These are phyloP conservation scores for Rubia yunnanensis DNA, from an alignment of 257 asterid species.

Conservation along the genomic window DNA sequence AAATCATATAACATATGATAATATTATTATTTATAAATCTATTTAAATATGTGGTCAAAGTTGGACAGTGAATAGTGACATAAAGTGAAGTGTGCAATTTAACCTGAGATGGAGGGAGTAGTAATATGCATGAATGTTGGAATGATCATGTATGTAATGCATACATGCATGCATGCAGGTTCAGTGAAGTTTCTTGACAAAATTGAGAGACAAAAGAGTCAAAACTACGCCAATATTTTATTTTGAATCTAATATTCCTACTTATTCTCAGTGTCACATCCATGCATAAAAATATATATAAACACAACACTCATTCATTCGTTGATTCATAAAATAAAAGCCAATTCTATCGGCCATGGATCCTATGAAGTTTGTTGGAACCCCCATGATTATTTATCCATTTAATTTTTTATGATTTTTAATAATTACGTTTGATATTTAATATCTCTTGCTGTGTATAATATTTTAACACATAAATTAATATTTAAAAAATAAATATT, in stretches of 20 bases:
- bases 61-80: too few relatives aligned
- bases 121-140: not conserved
- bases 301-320: slow-evolving; percentile 9
- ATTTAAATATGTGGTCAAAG: too few relatives aligned
- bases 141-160: not conserved
- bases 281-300: slow-evolving; percentile 7
- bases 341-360: slow-evolving; percentile 19
- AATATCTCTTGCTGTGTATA: too few relatives aligned
- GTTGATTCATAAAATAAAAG: not conserved
- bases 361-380: slow-evolving; percentile 29
- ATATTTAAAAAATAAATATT: too few relatives aligned
- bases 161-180: slow-evolving; percentile 8
- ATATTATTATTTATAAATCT: too few relatives aligned
- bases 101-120: too few relatives aligned
- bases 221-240: slow-evolving; percentile 30
- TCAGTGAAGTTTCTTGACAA: slow-evolving; percentile 10
- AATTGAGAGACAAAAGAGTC: slow-evolving; percentile 11
- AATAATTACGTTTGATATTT: too few relatives aligned
- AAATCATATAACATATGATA: too few relatives aligned
- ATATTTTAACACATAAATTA: too few relatives aligned
- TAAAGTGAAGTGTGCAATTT: too few relatives aligned
- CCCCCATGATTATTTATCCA: too few relatives aligned
- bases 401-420: too few relatives aligned
- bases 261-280: slow-evolving; percentile 38
- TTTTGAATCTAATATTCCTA: slow-evolving; percentile 17